A percentile compares a stretch with the other conserved stretches of the same genome.
Evolutionary conservation across 2,329 filamentous ascomycete genomes (phyloP).

Genomic region (Ophiostoma tasmaniense): DNA sequence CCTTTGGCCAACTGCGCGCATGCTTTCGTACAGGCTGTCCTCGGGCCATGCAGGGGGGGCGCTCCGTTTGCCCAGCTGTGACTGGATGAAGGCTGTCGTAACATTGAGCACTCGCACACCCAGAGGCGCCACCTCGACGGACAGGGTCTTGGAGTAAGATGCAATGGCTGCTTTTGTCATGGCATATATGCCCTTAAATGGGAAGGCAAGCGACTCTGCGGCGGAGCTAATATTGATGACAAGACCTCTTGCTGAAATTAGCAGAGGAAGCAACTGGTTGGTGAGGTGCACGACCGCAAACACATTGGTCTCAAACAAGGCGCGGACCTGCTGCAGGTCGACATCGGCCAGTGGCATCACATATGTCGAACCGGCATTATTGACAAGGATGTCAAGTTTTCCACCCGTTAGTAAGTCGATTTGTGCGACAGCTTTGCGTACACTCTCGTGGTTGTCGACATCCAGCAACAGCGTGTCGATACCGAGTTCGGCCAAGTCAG

Average conservation of each 20-base stretch:
- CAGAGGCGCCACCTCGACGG: slow-evolving; percentile 44
- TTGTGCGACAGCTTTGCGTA: slow-evolving; percentile 27
- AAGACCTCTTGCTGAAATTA: slow-evolving; percentile 42
- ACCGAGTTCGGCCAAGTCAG: slow-evolving; percentile 22
- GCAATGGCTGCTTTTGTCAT: slow-evolving; percentile 47
- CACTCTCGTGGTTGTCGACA: slow-evolving; percentile 25
- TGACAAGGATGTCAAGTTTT: slow-evolving; percentile 48
- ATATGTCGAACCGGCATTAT: slow-evolving; percentile 42
- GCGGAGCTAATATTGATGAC: slow-evolving; percentile 49
- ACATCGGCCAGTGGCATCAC: slow-evolving; percentile 44
- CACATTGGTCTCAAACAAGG: slow-evolving; percentile 49
- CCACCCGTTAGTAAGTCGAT: slow-evolving; percentile 32
- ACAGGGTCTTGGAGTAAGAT: slow-evolving; percentile 44
- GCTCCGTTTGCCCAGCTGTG: slow-evolving; percentile 40
- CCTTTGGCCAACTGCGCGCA: slow-evolving; percentile 25
- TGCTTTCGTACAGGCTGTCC: slow-evolving; percentile 38
- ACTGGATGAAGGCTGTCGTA: slow-evolving; percentile 38
- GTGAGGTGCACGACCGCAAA: slow-evolving; percentile 48
- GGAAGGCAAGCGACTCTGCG: slow-evolving; percentile 41
- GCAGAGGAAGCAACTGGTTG: slow-evolving; percentile 39
- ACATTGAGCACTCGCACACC: slow-evolving; percentile 47
- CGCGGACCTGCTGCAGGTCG: slow-evolving; percentile 40
- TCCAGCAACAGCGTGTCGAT: slow-evolving; percentile 26
- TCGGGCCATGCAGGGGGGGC: slow-evolving; percentile 36
- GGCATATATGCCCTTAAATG: slow-evolving; percentile 44